These are phyloP conservation scores for Farysia itapuensis DNA, from an alignment of 1,284 basidiomycete genomes.

Conservation along the genomic window DNA sequence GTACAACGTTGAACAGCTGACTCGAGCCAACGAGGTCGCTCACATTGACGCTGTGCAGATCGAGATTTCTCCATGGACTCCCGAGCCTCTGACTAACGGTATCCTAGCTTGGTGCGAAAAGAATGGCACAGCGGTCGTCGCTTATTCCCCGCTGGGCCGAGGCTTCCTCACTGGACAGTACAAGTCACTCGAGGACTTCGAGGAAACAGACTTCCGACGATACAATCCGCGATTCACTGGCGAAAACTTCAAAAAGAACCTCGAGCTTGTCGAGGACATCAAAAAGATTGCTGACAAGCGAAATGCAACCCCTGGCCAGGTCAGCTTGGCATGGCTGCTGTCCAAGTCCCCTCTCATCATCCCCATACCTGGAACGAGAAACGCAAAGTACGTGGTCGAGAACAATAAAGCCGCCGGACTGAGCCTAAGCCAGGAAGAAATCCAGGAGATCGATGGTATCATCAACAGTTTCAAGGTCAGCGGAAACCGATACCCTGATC, in stretches of 20 bases:
- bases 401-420: constrained; percentile 31
- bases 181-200: constrained; percentile 23
- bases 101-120: constrained; percentile 41
- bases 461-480: constrained; percentile 45
- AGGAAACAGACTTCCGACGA: constrained; percentile 36
- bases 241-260: constrained; percentile 42
- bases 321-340: constrained; percentile 41
- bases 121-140: constrained; percentile 31
- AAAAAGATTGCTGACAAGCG: constrained; percentile 40
- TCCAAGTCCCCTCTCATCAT: constrained; percentile 15
- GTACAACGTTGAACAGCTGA: constrained; percentile 48
- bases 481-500: constrained; percentile 20
- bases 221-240: constrained; percentile 37
- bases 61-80: constrained; percentile 63
- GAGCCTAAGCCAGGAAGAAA: constrained; percentile 14
- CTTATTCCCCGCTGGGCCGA: constrained; percentile 41
- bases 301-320: constrained; percentile 38
- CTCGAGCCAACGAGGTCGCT: constrained; percentile 45
- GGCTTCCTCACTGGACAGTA: constrained; percentile 42
- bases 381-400: constrained; percentile 36
- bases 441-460: constrained; percentile 32
- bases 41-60: constrained; percentile 62
- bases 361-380: constrained; percentile 40
- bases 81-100: constrained; percentile 43
- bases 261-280: constrained; percentile 35